Percentiles rank a stretch among this genome's conserved stretches.
These are phyloP conservation scores for Tubosaeta brunneosetosa DNA, from an alignment of 768 basidiomycete genomes.

Conservation along the genomic window DNA sequence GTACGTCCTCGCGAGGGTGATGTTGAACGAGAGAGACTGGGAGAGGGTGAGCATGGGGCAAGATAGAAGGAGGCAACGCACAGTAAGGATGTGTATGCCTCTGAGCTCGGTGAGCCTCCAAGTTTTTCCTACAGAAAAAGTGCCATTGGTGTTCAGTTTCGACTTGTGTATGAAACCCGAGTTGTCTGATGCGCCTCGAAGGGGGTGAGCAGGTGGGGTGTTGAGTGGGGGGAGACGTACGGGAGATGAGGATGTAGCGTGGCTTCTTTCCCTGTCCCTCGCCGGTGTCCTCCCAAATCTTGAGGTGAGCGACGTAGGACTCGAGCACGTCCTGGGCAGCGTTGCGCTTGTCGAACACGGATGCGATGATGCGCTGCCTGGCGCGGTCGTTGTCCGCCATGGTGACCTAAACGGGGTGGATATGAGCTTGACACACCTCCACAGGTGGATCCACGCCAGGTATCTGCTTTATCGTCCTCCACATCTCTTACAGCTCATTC, in stretches of 20 bases:
- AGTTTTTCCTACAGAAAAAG: conserved; percentile 96
- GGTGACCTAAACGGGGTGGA: conserved; percentile 11
- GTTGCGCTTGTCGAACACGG: conserved; percentile 75
- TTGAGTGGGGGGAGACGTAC: conserved; percentile 47
- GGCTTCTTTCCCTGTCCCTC: conserved; percentile 76
- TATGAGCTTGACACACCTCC: not conserved
- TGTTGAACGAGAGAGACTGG: conserved; percentile 65
- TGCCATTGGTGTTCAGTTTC: conserved; percentile 89
- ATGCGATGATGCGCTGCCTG: conserved; percentile 69
- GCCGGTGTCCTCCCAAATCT: conserved; percentile 87
- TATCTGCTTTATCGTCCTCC: conserved; percentile 9
- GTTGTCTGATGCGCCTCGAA: conserved; percentile 54
- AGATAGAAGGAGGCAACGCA: conserved; percentile 36
- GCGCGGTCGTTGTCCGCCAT: conserved; percentile 48
- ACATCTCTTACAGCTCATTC: not conserved
- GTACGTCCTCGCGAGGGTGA: conserved; percentile 88
- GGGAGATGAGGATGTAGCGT: conserved; percentile 84
- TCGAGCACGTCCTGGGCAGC: conserved; percentile 64
- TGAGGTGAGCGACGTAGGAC: conserved; percentile 81
- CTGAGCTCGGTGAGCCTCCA: conserved; percentile 86
- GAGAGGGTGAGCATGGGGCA: conserved; percentile 14
- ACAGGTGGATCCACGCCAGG: conserved; percentile 12
- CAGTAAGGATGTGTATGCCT: conserved; percentile 69
- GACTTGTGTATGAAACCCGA: conserved; percentile 89
- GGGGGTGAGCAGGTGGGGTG: not conserved